These are phyloP conservation scores for Fusarium sp. DNA, from an alignment of 2,329 filamentous ascomycete genomes.

Conservation along the genomic window DNA sequence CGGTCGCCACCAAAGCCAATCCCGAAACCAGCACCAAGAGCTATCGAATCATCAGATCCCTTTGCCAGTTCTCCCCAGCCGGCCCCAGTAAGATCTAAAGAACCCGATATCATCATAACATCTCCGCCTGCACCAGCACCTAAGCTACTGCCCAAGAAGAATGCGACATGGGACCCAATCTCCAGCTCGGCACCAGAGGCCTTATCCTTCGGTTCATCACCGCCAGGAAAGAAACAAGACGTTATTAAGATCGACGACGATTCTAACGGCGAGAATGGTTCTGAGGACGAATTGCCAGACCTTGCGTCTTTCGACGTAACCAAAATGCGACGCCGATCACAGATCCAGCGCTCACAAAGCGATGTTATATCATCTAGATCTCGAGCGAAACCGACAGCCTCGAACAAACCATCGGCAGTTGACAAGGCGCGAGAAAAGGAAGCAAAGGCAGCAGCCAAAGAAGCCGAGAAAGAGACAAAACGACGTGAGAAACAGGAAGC, in stretches of 20 bases:
- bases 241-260: constrained; percentile 57
- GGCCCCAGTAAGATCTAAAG: constrained; percentile 1
- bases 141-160: constrained; percentile 17
- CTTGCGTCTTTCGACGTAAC: constrained; percentile 56
- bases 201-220: constrained; percentile 36
- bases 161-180: constrained; percentile 61
- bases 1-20: not conserved
- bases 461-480: constrained; percentile 67
- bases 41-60: constrained; percentile 40
- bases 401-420: constrained; percentile 51
- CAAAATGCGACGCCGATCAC: constrained; percentile 43
- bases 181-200: constrained; percentile 65
- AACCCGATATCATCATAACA: constrained; percentile 11
- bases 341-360: constrained; percentile 51
- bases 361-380: constrained; percentile 45
- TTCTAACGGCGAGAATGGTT: constrained; percentile 48
- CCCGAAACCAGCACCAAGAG: constrained; percentile 1
- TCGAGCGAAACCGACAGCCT: constrained; percentile 38
- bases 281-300: constrained; percentile 64
- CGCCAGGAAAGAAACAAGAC: constrained; percentile 19
- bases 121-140: constrained; percentile 8
- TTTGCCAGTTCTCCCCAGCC: constrained; percentile 34
- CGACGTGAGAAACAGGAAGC: constrained; percentile 68
- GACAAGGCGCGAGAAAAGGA: constrained; percentile 57
- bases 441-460: constrained; percentile 62